Conservation (phyloP, 805 yeast species). For the Cyberlindnera euphorbiae region DNA sequence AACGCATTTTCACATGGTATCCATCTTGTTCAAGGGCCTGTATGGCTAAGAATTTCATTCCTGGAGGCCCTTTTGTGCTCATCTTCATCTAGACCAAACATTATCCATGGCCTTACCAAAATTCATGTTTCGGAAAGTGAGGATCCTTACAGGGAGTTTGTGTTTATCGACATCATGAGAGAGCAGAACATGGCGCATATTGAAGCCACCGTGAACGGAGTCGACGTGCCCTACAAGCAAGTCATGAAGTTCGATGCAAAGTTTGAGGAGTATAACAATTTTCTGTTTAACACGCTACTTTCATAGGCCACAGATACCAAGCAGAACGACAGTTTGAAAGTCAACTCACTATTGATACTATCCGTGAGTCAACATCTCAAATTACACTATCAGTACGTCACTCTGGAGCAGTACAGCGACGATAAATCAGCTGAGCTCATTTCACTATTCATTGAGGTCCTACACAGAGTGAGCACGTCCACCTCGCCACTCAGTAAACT, state of each 20-base stretch:
- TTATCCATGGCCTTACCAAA: slow-evolving; percentile 11
- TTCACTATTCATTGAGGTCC: slow-evolving; percentile 1
- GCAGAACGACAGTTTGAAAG: slow-evolving; percentile 2
- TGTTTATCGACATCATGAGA: slow-evolving; percentile 16
- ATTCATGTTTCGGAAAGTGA: slow-evolving; percentile 2
- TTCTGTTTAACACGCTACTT: slow-evolving; percentile 1
- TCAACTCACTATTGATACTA: slow-evolving; percentile 9
- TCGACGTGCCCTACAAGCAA: slow-evolving; percentile 5
- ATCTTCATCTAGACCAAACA: slow-evolving; percentile 18
- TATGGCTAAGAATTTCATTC: slow-evolving; percentile 20
- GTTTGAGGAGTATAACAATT: slow-evolving; percentile 12
- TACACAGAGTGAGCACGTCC: slow-evolving; percentile 1
- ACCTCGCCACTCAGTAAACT: slow-evolving; percentile 2
- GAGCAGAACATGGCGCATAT: slow-evolving; percentile 15
- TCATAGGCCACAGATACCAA: not conserved
- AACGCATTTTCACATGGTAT: slow-evolving; percentile 20
- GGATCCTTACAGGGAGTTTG: slow-evolving; percentile 17
- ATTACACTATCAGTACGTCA: slow-evolving; percentile 15
- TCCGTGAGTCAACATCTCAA: slow-evolving; percentile 14
- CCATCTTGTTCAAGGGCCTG: slow-evolving; percentile 15
- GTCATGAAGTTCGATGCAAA: slow-evolving; percentile 10
- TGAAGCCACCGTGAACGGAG: slow-evolving; percentile 8
- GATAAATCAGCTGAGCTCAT: slow-evolving; percentile 12
- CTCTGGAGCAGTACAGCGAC: slow-evolving; percentile 13
- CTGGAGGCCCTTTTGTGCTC: slow-evolving; percentile 20